Evolutionary conservation across 768 basidiomycete species (phyloP).

Genomic region (Boletus vinaceobasis): DNA sequence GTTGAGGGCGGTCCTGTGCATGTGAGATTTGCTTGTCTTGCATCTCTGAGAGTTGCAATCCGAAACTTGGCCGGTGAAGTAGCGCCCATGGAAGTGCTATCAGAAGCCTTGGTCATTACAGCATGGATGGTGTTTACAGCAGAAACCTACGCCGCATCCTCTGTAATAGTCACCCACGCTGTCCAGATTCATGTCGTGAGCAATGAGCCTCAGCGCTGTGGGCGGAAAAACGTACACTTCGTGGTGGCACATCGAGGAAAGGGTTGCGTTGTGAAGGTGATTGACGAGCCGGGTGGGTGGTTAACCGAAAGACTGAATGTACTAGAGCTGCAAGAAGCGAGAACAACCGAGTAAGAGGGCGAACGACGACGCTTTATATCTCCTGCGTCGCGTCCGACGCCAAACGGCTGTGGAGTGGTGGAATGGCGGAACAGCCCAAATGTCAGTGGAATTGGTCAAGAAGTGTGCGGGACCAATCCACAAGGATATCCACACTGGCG

Average conservation of each 20-base stretch:
- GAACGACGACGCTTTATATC: slow-evolving; percentile 6
- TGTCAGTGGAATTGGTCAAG: background rate
- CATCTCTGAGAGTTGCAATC: slow-evolving; percentile 32
- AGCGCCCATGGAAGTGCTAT: slow-evolving; percentile 38
- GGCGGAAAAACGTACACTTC: slow-evolving; percentile 29
- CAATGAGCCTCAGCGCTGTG: background rate
- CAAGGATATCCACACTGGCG: background rate
- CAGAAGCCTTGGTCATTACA: slow-evolving; percentile 1
- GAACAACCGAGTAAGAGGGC: background rate
- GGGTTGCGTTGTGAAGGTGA: background rate
- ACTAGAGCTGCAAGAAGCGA: background rate
- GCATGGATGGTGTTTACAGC: background rate
- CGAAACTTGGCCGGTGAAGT: slow-evolving; percentile 31
- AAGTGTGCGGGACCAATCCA: background rate
- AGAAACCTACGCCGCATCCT: slow-evolving; percentile 33
- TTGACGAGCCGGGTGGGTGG: background rate
- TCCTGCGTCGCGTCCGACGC: slow-evolving; percentile 1
- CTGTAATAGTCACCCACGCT: slow-evolving; percentile 37
- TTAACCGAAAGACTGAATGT: background rate
- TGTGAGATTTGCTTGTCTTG: slow-evolving; percentile 34
- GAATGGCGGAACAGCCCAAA: slow-evolving; percentile 2
- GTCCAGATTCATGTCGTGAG: slow-evolving; percentile 5
- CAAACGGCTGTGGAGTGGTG: slow-evolving; percentile 13
- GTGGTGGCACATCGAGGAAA: slow-evolving; percentile 32
- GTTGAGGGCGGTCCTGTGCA: slow-evolving; percentile 34